Percentiles rank a stretch among this genome's conserved stretches.
phyloP scores from a whole-genome alignment of 345 rosid species.

The Ceriops tagal region DNA sequence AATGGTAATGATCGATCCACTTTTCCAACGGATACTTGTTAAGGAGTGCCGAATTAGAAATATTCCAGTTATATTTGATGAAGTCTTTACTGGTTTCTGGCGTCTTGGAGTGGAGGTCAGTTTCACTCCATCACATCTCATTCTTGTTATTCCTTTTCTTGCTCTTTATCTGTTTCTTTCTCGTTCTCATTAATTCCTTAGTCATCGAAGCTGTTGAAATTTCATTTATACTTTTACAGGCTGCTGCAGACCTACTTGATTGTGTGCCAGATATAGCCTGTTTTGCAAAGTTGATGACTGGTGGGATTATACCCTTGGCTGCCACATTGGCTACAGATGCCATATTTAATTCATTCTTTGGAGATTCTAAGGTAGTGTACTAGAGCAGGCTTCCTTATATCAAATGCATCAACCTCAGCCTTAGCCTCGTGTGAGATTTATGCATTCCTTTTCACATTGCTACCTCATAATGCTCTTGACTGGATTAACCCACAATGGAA shows the following conservation, averaged over 20 bases:
- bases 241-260: constrained; percentile 74
- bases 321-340: constrained; percentile 74
- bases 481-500: background rate
- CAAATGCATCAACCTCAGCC: too few relatives aligned
- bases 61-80: constrained; percentile 92
- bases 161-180: background rate
- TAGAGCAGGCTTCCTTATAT: constrained; percentile 4
- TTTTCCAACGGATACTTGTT: constrained; percentile 81
- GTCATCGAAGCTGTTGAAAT: constrained; percentile 16
- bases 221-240: constrained; percentile 36
- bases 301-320: constrained; percentile 86
- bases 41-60: constrained; percentile 63
- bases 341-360: constrained; percentile 70
- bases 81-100: constrained; percentile 97
- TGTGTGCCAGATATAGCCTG: constrained; percentile 93
- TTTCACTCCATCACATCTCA: constrained; percentile 1
- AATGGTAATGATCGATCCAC: constrained; percentile 96
- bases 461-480: background rate
- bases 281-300: constrained; percentile 87
- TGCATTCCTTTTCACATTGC: background rate
- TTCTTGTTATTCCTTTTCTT: constrained; percentile 7
- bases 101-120: constrained; percentile 90
- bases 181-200: background rate
- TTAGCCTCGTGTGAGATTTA: too few relatives aligned
- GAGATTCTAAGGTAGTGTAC: constrained; percentile 76